Evolutionary conservation across 768 basidiomycete genomes (phyloP).

Genomic region (Podaxis carcinomalis): DNA sequence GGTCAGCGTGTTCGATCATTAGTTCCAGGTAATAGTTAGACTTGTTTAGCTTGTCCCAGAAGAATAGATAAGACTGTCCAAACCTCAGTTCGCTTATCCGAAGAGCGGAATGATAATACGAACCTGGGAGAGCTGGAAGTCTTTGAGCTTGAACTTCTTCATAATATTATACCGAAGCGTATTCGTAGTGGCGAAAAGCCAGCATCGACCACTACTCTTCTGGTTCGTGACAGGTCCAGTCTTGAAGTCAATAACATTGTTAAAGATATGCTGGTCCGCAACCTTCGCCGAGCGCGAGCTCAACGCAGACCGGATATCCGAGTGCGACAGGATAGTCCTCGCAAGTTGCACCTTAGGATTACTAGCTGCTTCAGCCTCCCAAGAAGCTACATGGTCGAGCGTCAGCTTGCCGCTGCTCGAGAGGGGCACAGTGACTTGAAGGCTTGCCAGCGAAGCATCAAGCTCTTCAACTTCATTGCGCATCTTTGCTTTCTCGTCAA

Average conservation of each 20-base stretch:
- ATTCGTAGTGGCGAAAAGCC: conserved; percentile 93
- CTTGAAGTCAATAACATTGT: conserved; percentile 74
- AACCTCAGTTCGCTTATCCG: not conserved
- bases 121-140: conserved; percentile 90
- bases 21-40: conserved; percentile 90
- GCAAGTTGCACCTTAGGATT: conserved; percentile 67
- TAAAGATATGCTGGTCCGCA: conserved; percentile 76
- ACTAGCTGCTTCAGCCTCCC: conserved; percentile 55
- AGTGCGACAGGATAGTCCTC: conserved; percentile 71
- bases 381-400: conserved; percentile 51
- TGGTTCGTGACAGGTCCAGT: conserved; percentile 83
- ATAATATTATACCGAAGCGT: conserved; percentile 79
- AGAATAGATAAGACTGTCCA: conserved; percentile 79
- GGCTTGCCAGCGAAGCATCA: conserved; percentile 26
- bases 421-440: conserved; percentile 31
- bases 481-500: conserved; percentile 15
- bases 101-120: conserved; percentile 12
- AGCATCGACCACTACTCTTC: conserved; percentile 87
- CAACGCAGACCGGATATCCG: conserved; percentile 60
- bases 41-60: conserved; percentile 97
- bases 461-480: conserved; percentile 17
- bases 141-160: conserved; percentile 79
- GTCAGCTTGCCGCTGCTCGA: conserved; percentile 63
- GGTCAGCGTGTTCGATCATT: conserved; percentile 74
- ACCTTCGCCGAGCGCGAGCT: conserved; percentile 59